Conservation (phyloP, 331 rosid genomes). For the Phaseolus coccineus region DNA sequence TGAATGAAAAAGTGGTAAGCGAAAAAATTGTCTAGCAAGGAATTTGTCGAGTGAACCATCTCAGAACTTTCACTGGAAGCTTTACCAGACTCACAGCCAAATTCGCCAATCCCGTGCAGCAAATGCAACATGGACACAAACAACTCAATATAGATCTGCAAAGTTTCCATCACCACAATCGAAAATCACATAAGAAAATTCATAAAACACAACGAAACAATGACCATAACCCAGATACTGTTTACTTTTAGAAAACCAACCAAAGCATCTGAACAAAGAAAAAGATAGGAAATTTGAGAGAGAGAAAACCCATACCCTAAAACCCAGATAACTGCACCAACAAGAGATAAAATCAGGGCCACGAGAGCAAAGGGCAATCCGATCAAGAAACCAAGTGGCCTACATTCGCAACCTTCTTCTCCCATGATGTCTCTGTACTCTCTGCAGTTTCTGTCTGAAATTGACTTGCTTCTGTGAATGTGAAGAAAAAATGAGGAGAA, state of each 20-base stretch:
- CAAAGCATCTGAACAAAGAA: neutral
- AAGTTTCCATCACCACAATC: conserved; percentile 1
- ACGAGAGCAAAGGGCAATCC: conserved; percentile 84
- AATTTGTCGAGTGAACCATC: conserved; percentile 68
- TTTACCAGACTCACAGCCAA: conserved; percentile 71
- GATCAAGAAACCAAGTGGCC: conserved; percentile 81
- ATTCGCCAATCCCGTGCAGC: conserved; percentile 70
- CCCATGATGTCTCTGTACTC: conserved; percentile 21
- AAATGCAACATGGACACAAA: conserved; percentile 84
- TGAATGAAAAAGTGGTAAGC: neutral
- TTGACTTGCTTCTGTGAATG: neutral
- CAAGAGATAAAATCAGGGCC: conserved; percentile 64
- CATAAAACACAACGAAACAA: too few relatives aligned
- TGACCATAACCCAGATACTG: neutral
- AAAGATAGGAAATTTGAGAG: neutral
- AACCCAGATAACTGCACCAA: conserved; percentile 82
- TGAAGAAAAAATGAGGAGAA: neutral
- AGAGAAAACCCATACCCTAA: conserved; percentile 54
- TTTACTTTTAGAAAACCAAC: neutral
- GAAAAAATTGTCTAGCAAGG: conserved; percentile 59
- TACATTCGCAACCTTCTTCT: conserved; percentile 73
- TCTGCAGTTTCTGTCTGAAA: neutral
- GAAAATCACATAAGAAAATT: too few relatives aligned
- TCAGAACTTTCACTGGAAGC: conserved; percentile 68
- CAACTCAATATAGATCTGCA: conserved; percentile 78